Base-by-base conservation (phyloP, 768 basidiomycete genomes). In the Lepiota brunneoincarnata region DNA sequence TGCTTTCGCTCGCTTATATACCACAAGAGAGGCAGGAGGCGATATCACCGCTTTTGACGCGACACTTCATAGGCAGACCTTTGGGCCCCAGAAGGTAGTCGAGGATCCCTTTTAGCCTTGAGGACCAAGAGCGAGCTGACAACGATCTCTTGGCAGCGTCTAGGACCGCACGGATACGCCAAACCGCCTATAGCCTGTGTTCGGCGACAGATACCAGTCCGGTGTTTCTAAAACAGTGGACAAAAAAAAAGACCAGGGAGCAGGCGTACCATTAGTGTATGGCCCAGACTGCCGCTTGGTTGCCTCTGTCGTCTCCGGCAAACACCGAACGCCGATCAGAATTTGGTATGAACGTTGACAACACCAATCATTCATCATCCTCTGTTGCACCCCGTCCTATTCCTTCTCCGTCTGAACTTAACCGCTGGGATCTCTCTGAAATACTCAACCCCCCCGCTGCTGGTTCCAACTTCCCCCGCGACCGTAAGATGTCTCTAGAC, bases 301-400 rank as follows among this genome's bases (percentile, higher is more conserved):
- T 54, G 52, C 43, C 45, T 54, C 46, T 54, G 31, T 48, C 46
- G 53, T 46, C 45, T 41, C 44, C 62, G 61, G 62, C 56, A 63
- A 72, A 64, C 63, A 58, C 80, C 81, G 81, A 79, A 76, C 69
- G 71, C 65, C 80, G 81, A 82, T 82, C 81, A 39, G 37, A 46
- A 46, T 54, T 41, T 47, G 51, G 51, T 52, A 69, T 65, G 67
- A 68, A 65, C 62, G 63, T 65, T 67, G 65, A 66, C 66, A 64
- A 61, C 61, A 56, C 58, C 56, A 60, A 45, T 38, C 18, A 55
- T 59, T 58, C 49, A 36, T 43, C 55, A 60, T 65, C 66, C 59
- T 59, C 65, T 59, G 62, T 60, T 58, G 66, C 69, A 48, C 70
- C 72, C 65, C 75, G 65, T 61, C 73, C 65, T 51, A 67, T 63